Percentiles rank a stretch among this genome's conserved stretches.
These are phyloP conservation scores for Populus hybrid DNA, from an alignment of 441 rosid species.

Conservation along the genomic window DNA sequence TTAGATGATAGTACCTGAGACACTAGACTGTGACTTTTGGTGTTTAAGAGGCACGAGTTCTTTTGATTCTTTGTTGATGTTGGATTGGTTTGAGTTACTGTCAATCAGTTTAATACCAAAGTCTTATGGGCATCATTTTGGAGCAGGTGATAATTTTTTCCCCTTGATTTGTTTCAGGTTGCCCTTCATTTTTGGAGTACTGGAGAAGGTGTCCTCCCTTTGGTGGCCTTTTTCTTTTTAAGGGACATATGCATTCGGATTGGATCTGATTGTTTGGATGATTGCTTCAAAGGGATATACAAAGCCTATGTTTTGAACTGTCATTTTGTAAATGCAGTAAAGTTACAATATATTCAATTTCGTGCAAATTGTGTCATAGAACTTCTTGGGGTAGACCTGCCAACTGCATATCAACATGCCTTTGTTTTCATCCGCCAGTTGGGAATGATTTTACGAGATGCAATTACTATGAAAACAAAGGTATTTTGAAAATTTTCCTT, in stretches of 20 bases:
- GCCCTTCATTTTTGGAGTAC: conserved; percentile 98
- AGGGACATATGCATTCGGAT: conserved; percentile 80
- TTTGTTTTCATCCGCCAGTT: conserved; percentile 86
- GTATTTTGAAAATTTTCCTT: conserved; percentile 30
- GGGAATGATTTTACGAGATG: conserved; percentile 82
- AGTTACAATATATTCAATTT: conserved; percentile 77
- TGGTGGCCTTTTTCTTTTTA: conserved; percentile 76
- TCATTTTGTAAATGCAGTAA: conserved; percentile 74
- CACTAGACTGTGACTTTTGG: not conserved
- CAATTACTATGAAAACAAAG: conserved; percentile 86
- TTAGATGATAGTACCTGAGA: not conserved
- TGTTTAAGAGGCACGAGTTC: not conserved
- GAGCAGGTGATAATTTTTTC: not conserved
- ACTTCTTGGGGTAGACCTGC: conserved; percentile 80
- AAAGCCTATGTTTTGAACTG: conserved; percentile 92
- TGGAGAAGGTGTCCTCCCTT: conserved; percentile 78
- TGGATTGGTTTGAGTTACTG: not conserved
- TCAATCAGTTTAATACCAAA: not conserved
- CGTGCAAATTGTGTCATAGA: conserved; percentile 81
- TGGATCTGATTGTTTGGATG: conserved; percentile 80
- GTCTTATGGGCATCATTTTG: not conserved
- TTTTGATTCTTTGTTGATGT: not conserved
- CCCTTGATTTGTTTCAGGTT: conserved; percentile 43
- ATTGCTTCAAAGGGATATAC: conserved; percentile 87
- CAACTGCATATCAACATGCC: conserved; percentile 90